Conservation (phyloP, 2,329 filamentous ascomycete species). For the Colletotrichum plurivorum region DNA sequence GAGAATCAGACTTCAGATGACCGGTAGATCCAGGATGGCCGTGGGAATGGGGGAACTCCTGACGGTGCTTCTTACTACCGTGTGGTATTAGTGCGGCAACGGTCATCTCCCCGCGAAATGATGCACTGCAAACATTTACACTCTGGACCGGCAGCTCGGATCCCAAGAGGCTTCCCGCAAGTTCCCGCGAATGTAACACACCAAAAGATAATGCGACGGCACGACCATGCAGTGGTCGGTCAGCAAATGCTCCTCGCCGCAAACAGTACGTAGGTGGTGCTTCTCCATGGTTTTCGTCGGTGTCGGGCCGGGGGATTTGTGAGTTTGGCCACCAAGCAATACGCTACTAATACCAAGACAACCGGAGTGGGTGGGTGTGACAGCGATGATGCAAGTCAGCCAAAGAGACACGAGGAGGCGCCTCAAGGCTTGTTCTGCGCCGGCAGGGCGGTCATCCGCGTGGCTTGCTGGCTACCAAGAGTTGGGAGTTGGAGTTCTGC, state of each 20-base stretch:
- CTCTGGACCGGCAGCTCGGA: neutral
- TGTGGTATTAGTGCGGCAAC: neutral
- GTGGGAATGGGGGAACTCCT: neutral
- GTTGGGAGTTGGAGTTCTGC: neutral
- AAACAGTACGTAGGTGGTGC: neutral
- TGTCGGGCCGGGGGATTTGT: no score
- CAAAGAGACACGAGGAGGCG: neutral
- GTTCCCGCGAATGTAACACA: slow-evolving; percentile 31
- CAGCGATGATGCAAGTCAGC: neutral
- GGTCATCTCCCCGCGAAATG: slow-evolving; percentile 7
- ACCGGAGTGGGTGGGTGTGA: no score
- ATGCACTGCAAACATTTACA: slow-evolving; percentile 1
- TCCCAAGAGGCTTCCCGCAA: slow-evolving; percentile 20
- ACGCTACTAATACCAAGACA: no score
- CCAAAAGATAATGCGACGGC: slow-evolving; percentile 17
- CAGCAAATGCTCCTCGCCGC: neutral
- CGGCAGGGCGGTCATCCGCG: slow-evolving; percentile 15
- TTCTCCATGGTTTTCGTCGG: no score
- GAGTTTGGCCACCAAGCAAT: no score
- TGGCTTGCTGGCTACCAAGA: slow-evolving; percentile 23
- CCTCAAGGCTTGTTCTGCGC: slow-evolving; percentile 32
- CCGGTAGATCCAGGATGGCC: slow-evolving; percentile 11
- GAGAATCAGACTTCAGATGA: slow-evolving; percentile 15
- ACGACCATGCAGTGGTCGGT: slow-evolving; percentile 3
- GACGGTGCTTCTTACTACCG: no score